These are phyloP conservation scores for Cryphonectria radicalis DNA, from an alignment of 2,329 filamentous ascomycete species.

Conservation along the genomic window DNA sequence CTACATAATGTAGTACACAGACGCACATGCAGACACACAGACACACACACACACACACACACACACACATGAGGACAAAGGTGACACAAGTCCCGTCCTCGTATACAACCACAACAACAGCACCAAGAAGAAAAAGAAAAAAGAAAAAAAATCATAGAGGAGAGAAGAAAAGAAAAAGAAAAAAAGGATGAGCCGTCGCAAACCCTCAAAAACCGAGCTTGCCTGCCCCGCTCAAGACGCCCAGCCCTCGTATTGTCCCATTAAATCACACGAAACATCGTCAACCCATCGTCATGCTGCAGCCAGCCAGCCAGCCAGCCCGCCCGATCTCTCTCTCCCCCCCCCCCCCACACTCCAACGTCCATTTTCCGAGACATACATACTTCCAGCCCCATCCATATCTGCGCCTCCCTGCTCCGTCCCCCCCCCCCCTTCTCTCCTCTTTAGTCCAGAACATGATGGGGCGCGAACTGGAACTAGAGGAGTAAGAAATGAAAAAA, in stretches of 20 bases:
- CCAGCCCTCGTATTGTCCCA: too few relatives aligned
- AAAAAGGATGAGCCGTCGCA: background rate
- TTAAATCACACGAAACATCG: conserved; percentile 10
- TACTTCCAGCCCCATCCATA: background rate
- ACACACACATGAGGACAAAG: background rate
- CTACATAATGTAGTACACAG: background rate
- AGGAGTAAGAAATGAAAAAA: background rate
- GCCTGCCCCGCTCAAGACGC: background rate
- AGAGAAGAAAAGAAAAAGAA: background rate
- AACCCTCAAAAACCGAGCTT: background rate
- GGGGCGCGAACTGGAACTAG: background rate
- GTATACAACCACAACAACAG: background rate
- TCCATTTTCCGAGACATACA: conserved; percentile 9
- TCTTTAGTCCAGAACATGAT: background rate
- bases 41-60: background rate
- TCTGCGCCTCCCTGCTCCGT: too few relatives aligned
- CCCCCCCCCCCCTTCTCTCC: background rate
- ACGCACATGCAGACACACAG: too few relatives aligned
- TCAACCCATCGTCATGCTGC: conserved; percentile 6
- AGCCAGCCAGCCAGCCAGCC: background rate
- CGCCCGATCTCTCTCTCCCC: background rate
- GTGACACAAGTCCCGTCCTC: background rate
- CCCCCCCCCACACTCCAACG: background rate
- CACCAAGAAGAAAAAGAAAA: background rate
- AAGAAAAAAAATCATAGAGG: too few relatives aligned